phyloP scores from a whole-genome alignment of 371 early-diverging fungal genomes.

The Basidiobolus meristosporus region DNA sequence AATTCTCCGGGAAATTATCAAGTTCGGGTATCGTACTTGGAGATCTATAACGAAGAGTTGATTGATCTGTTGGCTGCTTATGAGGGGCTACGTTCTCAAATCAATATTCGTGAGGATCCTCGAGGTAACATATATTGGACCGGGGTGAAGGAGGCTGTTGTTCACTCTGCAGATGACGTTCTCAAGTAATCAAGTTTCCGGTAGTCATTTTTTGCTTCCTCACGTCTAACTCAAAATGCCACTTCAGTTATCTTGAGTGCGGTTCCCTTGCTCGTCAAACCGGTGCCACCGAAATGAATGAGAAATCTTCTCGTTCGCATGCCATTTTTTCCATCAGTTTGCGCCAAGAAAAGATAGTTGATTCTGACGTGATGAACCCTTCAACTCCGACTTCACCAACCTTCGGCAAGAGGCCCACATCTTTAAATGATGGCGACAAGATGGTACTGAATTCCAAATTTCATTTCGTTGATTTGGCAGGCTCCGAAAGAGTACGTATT shows the following conservation, averaged over 20 bases:
- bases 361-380: background rate
- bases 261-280: slow-evolving; percentile 78
- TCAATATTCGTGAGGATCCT: slow-evolving; percentile 80
- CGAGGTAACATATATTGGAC: slow-evolving; percentile 79
- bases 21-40: slow-evolving; percentile 44
- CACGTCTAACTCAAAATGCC: background rate
- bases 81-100: slow-evolving; percentile 33
- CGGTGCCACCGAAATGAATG: slow-evolving; percentile 94
- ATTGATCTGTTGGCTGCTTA: slow-evolving; percentile 57
- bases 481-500: slow-evolving; percentile 73
- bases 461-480: slow-evolving; percentile 99
- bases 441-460: slow-evolving; percentile 46
- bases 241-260: slow-evolving; percentile 34
- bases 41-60: slow-evolving; percentile 96
- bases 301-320: slow-evolving; percentile 87
- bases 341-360: slow-evolving; percentile 23
- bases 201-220: background rate
- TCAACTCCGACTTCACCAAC: background rate
- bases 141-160: slow-evolving; percentile 72
- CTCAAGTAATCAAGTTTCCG: slow-evolving; percentile 24
- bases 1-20: slow-evolving; percentile 7
- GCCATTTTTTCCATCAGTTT: slow-evolving; percentile 92
- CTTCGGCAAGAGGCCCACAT: background rate
- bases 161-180: slow-evolving; percentile 54
- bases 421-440: slow-evolving; percentile 3